Evolutionary conservation across 768 basidiomycete species (phyloP).

Genomic region (Boletus pseudopeckii): DNA sequence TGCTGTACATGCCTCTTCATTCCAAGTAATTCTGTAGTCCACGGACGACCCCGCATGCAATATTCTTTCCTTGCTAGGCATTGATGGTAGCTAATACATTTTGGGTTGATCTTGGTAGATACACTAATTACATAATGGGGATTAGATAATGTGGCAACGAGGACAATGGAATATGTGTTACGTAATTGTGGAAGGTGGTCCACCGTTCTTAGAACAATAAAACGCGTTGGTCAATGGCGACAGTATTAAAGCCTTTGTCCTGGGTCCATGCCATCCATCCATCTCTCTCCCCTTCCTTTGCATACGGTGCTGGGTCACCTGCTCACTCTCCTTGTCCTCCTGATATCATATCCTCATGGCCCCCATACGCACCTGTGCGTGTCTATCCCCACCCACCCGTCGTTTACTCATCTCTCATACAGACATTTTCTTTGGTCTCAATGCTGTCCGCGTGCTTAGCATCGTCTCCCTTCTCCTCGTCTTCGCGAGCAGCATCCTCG

Average conservation of each 20-base stretch:
- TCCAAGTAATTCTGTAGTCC: constrained; percentile 11
- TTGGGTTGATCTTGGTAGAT: constrained; percentile 6
- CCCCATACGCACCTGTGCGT: constrained; percentile 45
- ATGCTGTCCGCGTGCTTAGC: constrained; percentile 72
- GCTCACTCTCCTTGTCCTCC: constrained; percentile 7
- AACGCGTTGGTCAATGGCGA: constrained; percentile 13
- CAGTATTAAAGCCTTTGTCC: constrained; percentile 23
- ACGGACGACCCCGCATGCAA: constrained; percentile 13
- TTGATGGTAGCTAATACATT: background rate
- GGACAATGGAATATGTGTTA: constrained; percentile 26
- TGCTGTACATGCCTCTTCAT: constrained; percentile 8
- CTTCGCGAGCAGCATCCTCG: constrained; percentile 74
- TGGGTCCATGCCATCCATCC: background rate
- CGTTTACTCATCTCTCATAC: constrained; percentile 1
- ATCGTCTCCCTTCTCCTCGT: constrained; percentile 77
- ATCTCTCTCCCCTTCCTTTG: constrained; percentile 11
- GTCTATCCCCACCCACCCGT: background rate
- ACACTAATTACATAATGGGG: background rate
- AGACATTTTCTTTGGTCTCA: constrained; percentile 75
- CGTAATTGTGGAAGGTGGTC: constrained; percentile 4
- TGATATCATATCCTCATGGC: constrained; percentile 20
- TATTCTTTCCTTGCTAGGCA: constrained; percentile 2
- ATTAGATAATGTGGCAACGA: constrained; percentile 11
- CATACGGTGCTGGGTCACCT: constrained; percentile 34
- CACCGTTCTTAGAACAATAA: constrained; percentile 31